Conservation (phyloP, 345 rosid species). For the Acer yangbiense region DNA sequence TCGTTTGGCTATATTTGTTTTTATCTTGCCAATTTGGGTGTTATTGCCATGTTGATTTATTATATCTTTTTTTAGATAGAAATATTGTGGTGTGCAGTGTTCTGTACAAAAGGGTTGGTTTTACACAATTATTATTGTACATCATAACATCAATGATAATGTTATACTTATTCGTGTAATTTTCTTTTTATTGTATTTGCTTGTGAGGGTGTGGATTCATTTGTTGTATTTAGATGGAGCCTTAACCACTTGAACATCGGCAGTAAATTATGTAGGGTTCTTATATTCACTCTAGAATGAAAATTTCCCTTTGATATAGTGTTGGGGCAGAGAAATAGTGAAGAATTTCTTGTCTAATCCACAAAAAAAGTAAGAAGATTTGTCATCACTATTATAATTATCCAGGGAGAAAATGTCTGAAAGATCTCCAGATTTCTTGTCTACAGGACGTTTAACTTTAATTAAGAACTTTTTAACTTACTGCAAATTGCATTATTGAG, state of each 20-base stretch:
- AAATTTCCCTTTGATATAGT: not conserved
- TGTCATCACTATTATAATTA: too few relatives aligned
- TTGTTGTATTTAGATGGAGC: not conserved
- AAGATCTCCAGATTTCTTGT: too few relatives aligned
- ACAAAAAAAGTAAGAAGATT: too few relatives aligned
- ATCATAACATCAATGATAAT: conserved; percentile 16
- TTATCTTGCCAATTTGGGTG: not conserved
- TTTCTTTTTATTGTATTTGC: not conserved
- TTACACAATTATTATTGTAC: conserved; percentile 2
- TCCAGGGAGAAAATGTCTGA: too few relatives aligned
- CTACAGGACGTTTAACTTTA: too few relatives aligned
- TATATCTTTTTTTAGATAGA: not conserved
- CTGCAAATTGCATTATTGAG: too few relatives aligned
- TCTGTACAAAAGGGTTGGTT: not conserved
- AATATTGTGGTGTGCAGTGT: conserved; percentile 14
- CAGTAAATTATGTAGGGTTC: not conserved
- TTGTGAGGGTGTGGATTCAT: not conserved
- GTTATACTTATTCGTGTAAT: not conserved
- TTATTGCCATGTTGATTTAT: too few relatives aligned
- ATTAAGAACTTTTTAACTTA: too few relatives aligned
- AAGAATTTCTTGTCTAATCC: too few relatives aligned
- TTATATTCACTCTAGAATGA: not conserved
- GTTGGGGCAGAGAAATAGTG: too few relatives aligned
- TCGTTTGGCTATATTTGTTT: not conserved
- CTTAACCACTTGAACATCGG: not conserved